phyloP scores from a whole-genome alignment of 192 early-diverging fungal genomes.

The Pilaira anomala region DNA sequence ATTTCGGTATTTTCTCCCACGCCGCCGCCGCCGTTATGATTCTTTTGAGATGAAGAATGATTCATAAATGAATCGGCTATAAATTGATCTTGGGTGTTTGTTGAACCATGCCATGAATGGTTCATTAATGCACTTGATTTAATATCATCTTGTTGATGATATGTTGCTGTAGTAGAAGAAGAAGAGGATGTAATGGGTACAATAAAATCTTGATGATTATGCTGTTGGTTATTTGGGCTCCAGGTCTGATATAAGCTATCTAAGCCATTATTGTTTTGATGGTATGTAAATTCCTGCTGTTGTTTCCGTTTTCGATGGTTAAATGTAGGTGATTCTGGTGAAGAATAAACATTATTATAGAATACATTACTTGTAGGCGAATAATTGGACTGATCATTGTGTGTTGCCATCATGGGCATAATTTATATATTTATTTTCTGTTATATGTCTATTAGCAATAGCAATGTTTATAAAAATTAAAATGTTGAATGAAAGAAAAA shows the following conservation, averaged over 20 bases:
- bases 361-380: too few species aligned
- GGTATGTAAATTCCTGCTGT: not conserved
- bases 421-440: not conserved
- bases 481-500: too few species aligned
- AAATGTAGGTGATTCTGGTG: not conserved
- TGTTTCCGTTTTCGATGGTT: not conserved
- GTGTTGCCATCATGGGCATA: not conserved
- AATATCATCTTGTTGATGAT: not conserved
- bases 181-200: slow-evolving; percentile 3
- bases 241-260: not conserved
- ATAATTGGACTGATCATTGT: too few species aligned
- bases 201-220: not conserved
- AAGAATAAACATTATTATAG: not conserved
- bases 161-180: not conserved
- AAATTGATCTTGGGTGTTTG: too few species aligned
- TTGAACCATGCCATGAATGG: too few species aligned
- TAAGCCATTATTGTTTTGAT: too few species aligned
- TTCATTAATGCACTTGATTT: too few species aligned
- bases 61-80: not conserved
- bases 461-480: too few species aligned
- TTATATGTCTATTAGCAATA: not conserved
- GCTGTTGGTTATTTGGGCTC: not conserved
- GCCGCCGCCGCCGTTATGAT: not conserved
- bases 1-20: slow-evolving; percentile 7
- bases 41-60: not conserved